Base-by-base conservation (phyloP, 176 grass and related monocot genomes). In the Raddia distichophylla region DNA sequence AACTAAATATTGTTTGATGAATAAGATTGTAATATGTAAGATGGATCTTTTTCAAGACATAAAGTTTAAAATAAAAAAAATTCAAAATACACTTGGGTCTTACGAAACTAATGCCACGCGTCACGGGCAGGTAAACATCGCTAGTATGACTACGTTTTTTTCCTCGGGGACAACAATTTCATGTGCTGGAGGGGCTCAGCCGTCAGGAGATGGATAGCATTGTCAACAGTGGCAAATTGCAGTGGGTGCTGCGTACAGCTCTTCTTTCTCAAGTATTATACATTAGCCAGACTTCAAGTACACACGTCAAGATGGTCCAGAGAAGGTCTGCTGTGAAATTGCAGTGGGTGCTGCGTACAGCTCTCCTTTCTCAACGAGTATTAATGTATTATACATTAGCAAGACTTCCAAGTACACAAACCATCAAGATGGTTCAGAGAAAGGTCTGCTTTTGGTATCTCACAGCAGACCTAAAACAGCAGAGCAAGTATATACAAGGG, bases 401-500 rank as follows among this genome's bases (percentile, higher is more conserved):
- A 87, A 63, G 47, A 52, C 17, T 20, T 67, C 17, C 52, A 19
- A 67, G 27, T 8, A 67, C 13, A 59, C 13, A 65, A 34, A 46
- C 58, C 67, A 79, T 73, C 37, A 56, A 51, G 43, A 74, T 68
- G 52, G 12, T 18, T 49, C 14, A 69, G 64, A 81, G 42, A 81
- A 76, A 80, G 71, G 57, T 65, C 77, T 59, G 78, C 43, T 6
- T 50, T 14, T 6, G 10, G 64, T 27, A 59, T 56, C 82, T 64
- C 71, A n/a, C 13, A 40, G 18, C 69, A 73, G 73, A 82, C 51
- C 73, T 68, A 77, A 73, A 84, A 82, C 59, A 82, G 32, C 73
- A 55, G 22, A 65, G 17, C 62, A 74, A 52, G 71, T 86, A 90
- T 82, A 73, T 86, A 90, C 83, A 90, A 40, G 50, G 79, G 64